A percentile compares a stretch with the other conserved stretches of the same genome.
Evolutionary conservation across 495 filamentous ascomycete genomes (phyloP).

Genomic region (Annulohypoxylon nitens): DNA sequence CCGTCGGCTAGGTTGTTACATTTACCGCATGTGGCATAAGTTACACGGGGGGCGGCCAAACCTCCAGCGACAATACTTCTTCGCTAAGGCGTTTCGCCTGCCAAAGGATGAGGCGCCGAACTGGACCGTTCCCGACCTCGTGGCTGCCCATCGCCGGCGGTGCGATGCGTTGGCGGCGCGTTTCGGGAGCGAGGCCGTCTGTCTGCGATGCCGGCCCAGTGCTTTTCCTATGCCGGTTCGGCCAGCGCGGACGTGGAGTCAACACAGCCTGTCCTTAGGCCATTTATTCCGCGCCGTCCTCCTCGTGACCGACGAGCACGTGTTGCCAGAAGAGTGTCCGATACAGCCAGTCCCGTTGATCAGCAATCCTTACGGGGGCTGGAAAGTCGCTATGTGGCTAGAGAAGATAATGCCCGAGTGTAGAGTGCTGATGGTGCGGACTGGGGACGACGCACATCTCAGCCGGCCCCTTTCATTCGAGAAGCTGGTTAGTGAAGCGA

Average conservation of each 20-base stretch:
- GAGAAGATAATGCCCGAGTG: slow-evolving; percentile 45
- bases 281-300: slow-evolving; percentile 42
- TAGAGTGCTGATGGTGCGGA: slow-evolving; percentile 43
- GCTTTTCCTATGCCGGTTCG: slow-evolving; percentile 24
- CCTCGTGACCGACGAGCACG: slow-evolving; percentile 41
- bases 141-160: slow-evolving; percentile 32
- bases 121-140: slow-evolving; percentile 20
- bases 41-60: slow-evolving; percentile 41
- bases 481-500: slow-evolving; percentile 32
- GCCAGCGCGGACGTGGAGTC: slow-evolving; percentile 39
- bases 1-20: slow-evolving; percentile 39
- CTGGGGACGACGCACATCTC: slow-evolving; percentile 44
- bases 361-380: slow-evolving; percentile 13
- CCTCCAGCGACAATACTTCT: slow-evolving; percentile 42
- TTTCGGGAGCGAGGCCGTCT: slow-evolving; percentile 15
- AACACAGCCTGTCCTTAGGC: slow-evolving; percentile 40
- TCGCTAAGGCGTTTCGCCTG: slow-evolving; percentile 36
- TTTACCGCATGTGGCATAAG: slow-evolving; percentile 37
- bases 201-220: slow-evolving; percentile 1
- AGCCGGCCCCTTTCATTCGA: slow-evolving; percentile 43
- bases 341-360: slow-evolving; percentile 31
- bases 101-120: background rate
- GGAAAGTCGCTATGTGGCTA: slow-evolving; percentile 33
- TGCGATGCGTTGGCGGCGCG: slow-evolving; percentile 32
- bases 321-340: slow-evolving; percentile 37